These are phyloP conservation scores for Chalaropsis thielavioides DNA, from an alignment of 2,329 filamentous ascomycete species.

Conservation along the genomic window DNA sequence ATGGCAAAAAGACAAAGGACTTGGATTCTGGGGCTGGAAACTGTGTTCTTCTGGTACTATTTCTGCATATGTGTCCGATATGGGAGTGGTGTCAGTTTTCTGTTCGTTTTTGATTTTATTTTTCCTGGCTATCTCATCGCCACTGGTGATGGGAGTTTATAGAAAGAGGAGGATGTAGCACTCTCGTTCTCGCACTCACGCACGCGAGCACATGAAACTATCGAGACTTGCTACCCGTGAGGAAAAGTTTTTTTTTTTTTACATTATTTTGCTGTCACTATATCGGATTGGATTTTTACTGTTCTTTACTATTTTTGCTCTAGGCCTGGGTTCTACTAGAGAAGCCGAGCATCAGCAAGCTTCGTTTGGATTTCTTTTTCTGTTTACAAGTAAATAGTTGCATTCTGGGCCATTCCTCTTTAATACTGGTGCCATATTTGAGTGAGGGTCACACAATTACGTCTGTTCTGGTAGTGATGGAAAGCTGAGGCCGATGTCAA, in stretches of 20 bases:
- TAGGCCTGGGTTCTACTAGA: constrained; percentile 3
- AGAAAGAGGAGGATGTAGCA: constrained; percentile 9
- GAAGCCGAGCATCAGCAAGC: constrained; percentile 2
- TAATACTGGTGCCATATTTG: neutral
- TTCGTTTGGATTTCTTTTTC: neutral
- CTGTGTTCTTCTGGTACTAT: neutral
- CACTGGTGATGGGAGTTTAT: neutral
- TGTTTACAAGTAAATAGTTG: neutral
- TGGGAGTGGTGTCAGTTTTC: constrained; percentile 5
- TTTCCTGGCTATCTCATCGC: neutral
- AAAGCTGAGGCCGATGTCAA: neutral
- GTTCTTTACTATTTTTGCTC: neutral
- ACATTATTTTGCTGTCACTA: neutral
- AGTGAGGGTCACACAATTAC: neutral
- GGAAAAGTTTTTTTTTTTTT: neutral
- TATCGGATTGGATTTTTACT: constrained; percentile 3
- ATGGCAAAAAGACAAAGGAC: neutral
- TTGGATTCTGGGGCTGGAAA: neutral
- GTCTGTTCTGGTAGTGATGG: neutral
- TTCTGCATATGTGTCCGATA: neutral
- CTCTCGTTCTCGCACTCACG: neutral
- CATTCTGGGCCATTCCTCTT: neutral
- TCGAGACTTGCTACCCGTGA: neutral
- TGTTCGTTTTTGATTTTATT: constrained; percentile 7
- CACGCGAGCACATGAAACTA: neutral